Percentiles rank a stretch among this genome's conserved stretches.
phyloP scores from a whole-genome alignment of 2,329 filamentous ascomycete species.

The Cladosporium sp. region DNA sequence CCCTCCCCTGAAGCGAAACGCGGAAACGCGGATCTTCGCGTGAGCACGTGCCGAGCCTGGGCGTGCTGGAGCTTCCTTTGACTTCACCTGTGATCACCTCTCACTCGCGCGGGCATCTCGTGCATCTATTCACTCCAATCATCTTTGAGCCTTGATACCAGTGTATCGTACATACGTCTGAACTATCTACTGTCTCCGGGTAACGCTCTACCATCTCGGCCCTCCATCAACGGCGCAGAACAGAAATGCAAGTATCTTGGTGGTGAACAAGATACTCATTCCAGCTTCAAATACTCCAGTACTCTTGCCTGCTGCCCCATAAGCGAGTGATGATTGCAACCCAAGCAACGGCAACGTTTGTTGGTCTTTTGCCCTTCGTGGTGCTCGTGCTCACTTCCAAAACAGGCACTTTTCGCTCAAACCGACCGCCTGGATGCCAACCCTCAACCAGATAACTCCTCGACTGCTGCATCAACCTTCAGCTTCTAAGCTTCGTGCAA shows the following conservation, averaged over 20 bases:
- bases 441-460: not conserved
- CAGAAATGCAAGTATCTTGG: not conserved
- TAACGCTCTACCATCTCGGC: not conserved
- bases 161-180: not conserved
- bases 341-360: not conserved
- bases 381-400: not conserved
- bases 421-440: not conserved
- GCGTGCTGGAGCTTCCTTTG: constrained; percentile 5
- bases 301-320: not conserved
- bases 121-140: not conserved
- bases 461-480: not conserved
- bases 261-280: not conserved
- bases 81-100: not conserved
- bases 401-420: not conserved
- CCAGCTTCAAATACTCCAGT: not conserved
- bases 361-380: not conserved
- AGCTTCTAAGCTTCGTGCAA: not conserved
- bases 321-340: not conserved
- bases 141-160: not conserved
- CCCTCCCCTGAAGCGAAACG: constrained; percentile 10
- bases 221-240: not conserved
- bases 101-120: not conserved
- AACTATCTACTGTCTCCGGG: not conserved
- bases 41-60: constrained; percentile 7
- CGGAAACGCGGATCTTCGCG: constrained; percentile 6